These are phyloP conservation scores for Xylaria cubensis DNA, from an alignment of 495 filamentous ascomycete species.

Conservation along the genomic window DNA sequence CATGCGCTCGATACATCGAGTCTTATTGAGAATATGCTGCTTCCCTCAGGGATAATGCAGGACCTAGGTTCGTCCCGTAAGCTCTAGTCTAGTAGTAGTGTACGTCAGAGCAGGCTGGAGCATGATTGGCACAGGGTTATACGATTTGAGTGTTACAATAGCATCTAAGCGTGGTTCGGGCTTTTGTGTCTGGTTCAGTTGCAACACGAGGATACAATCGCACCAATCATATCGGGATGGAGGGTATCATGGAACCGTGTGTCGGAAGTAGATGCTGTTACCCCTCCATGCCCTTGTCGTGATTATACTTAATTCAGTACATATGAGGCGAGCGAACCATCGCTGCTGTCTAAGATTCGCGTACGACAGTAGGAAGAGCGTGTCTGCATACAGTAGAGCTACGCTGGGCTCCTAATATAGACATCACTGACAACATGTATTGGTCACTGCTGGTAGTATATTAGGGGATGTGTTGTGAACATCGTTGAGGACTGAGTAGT, in stretches of 20 bases:
- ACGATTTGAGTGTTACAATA: not conserved
- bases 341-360: not conserved
- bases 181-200: not conserved
- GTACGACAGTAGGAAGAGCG: not conserved
- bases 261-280: not conserved
- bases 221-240: not conserved
- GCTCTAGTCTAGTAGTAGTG: not conserved
- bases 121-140: conserved; percentile 1
- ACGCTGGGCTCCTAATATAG: too few species aligned
- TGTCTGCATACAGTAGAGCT: not conserved
- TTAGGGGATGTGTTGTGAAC: not conserved
- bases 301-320: not conserved
- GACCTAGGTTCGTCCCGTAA: conserved; percentile 15
- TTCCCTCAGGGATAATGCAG: conserved; percentile 31
- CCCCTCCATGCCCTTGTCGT: not conserved
- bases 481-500: not conserved
- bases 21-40: conserved; percentile 26
- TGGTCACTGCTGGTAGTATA: not conserved
- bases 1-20: conserved; percentile 37
- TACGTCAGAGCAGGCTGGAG: not conserved
- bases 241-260: not conserved
- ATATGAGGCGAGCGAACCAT: not conserved
- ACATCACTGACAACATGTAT: not conserved
- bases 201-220: not conserved
- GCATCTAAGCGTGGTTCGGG: not conserved